phyloP scores from a whole-genome alignment of 768 basidiomycete species.

The Mycena crocata region DNA sequence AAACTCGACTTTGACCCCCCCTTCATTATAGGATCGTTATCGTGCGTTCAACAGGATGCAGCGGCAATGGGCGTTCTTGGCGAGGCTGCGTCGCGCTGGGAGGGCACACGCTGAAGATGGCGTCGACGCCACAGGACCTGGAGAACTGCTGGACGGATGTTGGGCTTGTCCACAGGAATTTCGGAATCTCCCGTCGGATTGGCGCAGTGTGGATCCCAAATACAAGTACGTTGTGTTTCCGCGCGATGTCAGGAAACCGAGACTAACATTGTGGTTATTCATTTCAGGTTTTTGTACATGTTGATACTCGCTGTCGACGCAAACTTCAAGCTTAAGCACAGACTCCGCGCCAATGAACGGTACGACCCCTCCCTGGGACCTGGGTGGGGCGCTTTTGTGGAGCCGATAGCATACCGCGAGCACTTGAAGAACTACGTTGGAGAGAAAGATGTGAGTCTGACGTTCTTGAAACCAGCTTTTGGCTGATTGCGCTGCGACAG shows the following conservation, averaged over 20 bases:
- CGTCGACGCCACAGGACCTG: conserved; percentile 1
- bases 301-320: conserved; percentile 27
- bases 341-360: conserved; percentile 6
- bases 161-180: conserved; percentile 34
- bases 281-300: conserved; percentile 21
- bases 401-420: conserved; percentile 16
- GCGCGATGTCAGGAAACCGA: neutral
- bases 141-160: conserved; percentile 29
- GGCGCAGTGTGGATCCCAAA: conserved; percentile 5
- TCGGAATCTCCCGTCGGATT: conserved; percentile 31
- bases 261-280: too few relatives aligned
- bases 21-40: too few relatives aligned
- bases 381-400: conserved; percentile 29
- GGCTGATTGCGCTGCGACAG: neutral
- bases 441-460: conserved; percentile 22
- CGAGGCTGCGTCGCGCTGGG: too few relatives aligned
- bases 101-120: too few relatives aligned
- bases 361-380: conserved; percentile 28
- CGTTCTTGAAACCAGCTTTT: neutral
- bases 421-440: conserved; percentile 3
- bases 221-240: neutral
- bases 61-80: too few relatives aligned
- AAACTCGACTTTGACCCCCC: too few relatives aligned
- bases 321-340: conserved; percentile 35
- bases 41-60: too few relatives aligned